phyloP scores from a whole-genome alignment of 768 basidiomycete genomes.

The Pholiota molesta region DNA sequence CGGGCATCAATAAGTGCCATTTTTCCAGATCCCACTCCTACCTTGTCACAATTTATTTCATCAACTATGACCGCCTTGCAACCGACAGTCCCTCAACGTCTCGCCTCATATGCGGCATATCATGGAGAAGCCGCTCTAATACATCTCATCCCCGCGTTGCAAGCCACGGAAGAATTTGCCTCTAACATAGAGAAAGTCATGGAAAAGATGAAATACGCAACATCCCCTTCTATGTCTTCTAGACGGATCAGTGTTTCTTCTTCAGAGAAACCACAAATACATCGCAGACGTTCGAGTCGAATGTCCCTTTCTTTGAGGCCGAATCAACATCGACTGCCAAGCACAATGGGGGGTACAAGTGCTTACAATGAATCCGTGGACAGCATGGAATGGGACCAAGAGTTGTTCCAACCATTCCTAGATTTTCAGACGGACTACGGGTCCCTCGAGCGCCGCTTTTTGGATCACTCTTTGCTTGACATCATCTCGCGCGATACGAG shows the following conservation, averaged over 20 bases:
- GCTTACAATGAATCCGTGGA: slow-evolving; percentile 30
- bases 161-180: slow-evolving; percentile 84
- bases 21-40: slow-evolving; percentile 81
- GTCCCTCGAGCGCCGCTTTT: slow-evolving; percentile 69
- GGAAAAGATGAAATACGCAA: slow-evolving; percentile 63
- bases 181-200: slow-evolving; percentile 71
- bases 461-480: slow-evolving; percentile 61
- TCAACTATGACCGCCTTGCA: slow-evolving; percentile 78
- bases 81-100: slow-evolving; percentile 80
- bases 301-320: slow-evolving; percentile 69
- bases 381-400: slow-evolving; percentile 82
- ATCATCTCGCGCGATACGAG: slow-evolving; percentile 47
- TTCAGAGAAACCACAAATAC: slow-evolving; percentile 32
- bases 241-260: slow-evolving; percentile 8
- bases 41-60: slow-evolving; percentile 81
- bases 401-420: slow-evolving; percentile 92
- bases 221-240: slow-evolving; percentile 20
- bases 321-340: slow-evolving; percentile 35
- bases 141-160: slow-evolving; percentile 72
- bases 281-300: slow-evolving; percentile 58
- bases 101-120: slow-evolving; percentile 68
- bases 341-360: slow-evolving; percentile 23
- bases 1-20: slow-evolving; percentile 76
- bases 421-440: slow-evolving; percentile 89
- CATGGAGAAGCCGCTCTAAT: slow-evolving; percentile 65